Evolutionary conservation across 2,329 filamentous ascomycete species (phyloP), one percentile per base, ranked within the genome.

Genomic region (Penicillium vulpinum): DNA sequence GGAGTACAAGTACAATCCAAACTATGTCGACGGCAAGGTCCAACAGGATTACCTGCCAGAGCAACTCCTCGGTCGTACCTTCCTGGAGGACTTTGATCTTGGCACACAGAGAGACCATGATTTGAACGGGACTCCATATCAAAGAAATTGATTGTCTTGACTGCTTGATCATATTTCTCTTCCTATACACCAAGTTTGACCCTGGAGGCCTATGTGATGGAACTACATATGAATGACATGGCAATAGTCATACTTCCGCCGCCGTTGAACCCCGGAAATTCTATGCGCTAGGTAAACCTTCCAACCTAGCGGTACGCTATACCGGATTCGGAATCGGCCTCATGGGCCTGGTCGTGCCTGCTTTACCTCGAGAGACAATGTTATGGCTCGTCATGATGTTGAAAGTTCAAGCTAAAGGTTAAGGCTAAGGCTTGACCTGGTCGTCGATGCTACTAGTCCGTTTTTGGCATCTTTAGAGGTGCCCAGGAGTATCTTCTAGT

Each of bases 1-100:
- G 48, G 90, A 92, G 71, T 99, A 99, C 75, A 97, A 97, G 75
- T 97, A 99, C 70, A 96, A 96, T 64, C 94, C 94, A 0, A 90
- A 96, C 65, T 99, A 93, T 69, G 77, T 84, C 49, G 86, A 92
- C 59, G 94, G 94, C 0, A 85, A 79, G 64, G 93, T 97, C 0
- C 83, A 80, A 61, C 94, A 99, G 77, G 89, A 92, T 24, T 99
- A 97, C 74, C 75, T 99, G n/a, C 94, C 94, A 0, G 88, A 91
- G 11, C 83, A 84, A 54, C 74, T 99, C 8, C 73, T 79, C 35
- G 91, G 88, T 0, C 81, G 89, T 46, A 79, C 68, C 21, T 97
- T 97, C 69, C 74, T 97, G 36, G 91, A 95, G 68, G 86, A 92
- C 5, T 78, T 81, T 40, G 89, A 97, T 74, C 72, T 99, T 56